Evolutionary conservation across 805 yeast species (phyloP), one percentile per base, ranked within the genome.

Genomic region (Yamadazyma laniorum): DNA sequence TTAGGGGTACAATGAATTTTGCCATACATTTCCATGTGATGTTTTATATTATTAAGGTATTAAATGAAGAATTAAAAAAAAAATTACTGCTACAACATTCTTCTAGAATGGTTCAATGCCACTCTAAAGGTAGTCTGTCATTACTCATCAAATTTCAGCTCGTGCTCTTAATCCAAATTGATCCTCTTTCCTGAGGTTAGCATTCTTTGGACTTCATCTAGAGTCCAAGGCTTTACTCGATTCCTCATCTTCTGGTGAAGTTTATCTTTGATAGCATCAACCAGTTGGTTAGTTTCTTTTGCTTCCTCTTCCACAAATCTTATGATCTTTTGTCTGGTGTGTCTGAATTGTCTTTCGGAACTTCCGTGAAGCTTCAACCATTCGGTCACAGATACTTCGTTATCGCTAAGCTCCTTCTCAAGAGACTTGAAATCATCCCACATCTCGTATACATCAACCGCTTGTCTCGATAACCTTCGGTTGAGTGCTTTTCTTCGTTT

Each of bases 141-240:
- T n/a, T n/a, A n/a, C n/a, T n/a, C n/a, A n/a, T n/a, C n/a, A n/a
- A n/a, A n/a, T n/a, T n/a, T n/a, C n/a, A n/a, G n/a, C n/a, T n/a
- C n/a, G n/a, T n/a, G n/a, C n/a, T n/a, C n/a, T n/a, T n/a, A n/a
- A 40, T 56, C 59, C 34, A 58, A 49, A 25, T 48, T 39, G 23
- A 58, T 56, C 30, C 59, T 30, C 37, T 53, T 57, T 8, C 56
- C 53, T 8, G 56, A 44, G 11, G 62, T 57, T 27, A 58, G 45
- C 63, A 57, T 57, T 33, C 63, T 43, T 42, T 58, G 63, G 6
- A 58, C 62, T 43, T 58, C 63, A 39, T 58, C 63, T 28, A 58
- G 44, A 6, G 64, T 59, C 61, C 64, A 58, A 5, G 63, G 61
- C 35, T 59, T 40, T 21, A 44, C 30, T 21, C 61, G 33, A 35